phyloP scores from a whole-genome alignment of 164 flowering plant genomes.

The Macadamia integrifolia region DNA sequence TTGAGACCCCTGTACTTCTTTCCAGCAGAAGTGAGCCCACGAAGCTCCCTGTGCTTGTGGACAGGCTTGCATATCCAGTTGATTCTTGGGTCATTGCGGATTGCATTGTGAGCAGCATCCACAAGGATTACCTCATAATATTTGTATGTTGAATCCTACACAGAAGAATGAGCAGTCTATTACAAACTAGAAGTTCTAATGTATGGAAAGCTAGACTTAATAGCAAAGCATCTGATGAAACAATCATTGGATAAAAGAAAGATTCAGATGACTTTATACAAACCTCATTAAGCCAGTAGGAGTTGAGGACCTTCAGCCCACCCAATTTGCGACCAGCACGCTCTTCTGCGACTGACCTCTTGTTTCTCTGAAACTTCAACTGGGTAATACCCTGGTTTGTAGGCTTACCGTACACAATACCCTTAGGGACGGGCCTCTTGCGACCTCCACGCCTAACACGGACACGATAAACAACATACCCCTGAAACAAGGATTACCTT shows the following conservation, averaged over 20 bases:
- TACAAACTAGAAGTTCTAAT: no score
- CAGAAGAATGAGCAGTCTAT: not conserved
- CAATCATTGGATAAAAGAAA: no score
- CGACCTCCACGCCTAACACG: no score
- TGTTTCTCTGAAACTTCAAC: conserved; percentile 39
- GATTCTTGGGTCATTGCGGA: conserved; percentile 62
- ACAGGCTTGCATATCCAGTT: conserved; percentile 26
- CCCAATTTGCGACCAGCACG: conserved; percentile 76
- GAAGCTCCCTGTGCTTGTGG: no score
- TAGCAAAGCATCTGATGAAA: no score
- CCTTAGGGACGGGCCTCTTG: conserved; percentile 30
- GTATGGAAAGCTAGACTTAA: no score
- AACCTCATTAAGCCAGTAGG: conserved; percentile 48
- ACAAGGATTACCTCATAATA: conserved; percentile 3
- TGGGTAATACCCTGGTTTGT: conserved; percentile 37
- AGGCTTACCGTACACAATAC: conserved; percentile 42
- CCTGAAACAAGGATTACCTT: conserved; percentile 24
- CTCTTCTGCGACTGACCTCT: conserved; percentile 73
- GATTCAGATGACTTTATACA: no score
- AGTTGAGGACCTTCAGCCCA: conserved; percentile 73
- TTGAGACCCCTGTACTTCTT: no score
- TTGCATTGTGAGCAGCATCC: conserved; percentile 51
- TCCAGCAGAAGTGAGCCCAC: no score
- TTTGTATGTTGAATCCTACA: not conserved
- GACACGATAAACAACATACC: conserved; percentile 46